These are phyloP conservation scores for Sugiyamaella mastotermitis DNA, from an alignment of 805 yeast species.

Conservation along the genomic window DNA sequence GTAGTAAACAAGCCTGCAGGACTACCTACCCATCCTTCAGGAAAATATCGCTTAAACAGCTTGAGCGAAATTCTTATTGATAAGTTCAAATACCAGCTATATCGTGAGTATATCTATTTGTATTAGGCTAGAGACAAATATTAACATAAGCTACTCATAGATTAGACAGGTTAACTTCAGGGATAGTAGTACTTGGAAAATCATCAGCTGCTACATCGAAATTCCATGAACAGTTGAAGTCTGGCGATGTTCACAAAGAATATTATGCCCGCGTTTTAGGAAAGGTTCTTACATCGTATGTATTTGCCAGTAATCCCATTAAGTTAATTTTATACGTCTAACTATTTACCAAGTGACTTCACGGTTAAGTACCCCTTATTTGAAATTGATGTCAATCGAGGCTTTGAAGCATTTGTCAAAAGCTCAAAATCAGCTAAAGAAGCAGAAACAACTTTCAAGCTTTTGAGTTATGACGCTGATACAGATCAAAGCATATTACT, in stretches of 20 bases:
- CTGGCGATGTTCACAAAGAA: conserved; percentile 63
- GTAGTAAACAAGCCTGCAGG: conserved; percentile 94
- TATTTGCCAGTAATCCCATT: no score
- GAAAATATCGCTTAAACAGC: conserved; percentile 71
- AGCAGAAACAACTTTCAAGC: conserved; percentile 59
- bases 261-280: conserved; percentile 82
- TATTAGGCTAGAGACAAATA: not conserved
- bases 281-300: conserved; percentile 64
- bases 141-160: conserved; percentile 78
- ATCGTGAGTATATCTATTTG: conserved; percentile 29
- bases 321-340: no score
- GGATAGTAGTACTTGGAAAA: conserved; percentile 76
- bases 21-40: conserved; percentile 94
- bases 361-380: conserved; percentile 55
- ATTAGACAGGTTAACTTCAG: conserved; percentile 79
- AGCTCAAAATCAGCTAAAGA: conserved; percentile 36
- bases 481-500: conserved; percentile 53
- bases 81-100: conserved; percentile 55
- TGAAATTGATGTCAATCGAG: conserved; percentile 61
- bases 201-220: conserved; percentile 62
- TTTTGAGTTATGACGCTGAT: conserved; percentile 49
- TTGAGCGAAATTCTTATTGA: conserved; percentile 68
- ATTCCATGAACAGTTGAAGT: conserved; percentile 53
- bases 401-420: conserved; percentile 28
- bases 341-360: conserved; percentile 36